These are phyloP conservation scores for Testicularia cyperi DNA, from an alignment of 1,284 basidiomycete genomes.

Conservation along the genomic window DNA sequence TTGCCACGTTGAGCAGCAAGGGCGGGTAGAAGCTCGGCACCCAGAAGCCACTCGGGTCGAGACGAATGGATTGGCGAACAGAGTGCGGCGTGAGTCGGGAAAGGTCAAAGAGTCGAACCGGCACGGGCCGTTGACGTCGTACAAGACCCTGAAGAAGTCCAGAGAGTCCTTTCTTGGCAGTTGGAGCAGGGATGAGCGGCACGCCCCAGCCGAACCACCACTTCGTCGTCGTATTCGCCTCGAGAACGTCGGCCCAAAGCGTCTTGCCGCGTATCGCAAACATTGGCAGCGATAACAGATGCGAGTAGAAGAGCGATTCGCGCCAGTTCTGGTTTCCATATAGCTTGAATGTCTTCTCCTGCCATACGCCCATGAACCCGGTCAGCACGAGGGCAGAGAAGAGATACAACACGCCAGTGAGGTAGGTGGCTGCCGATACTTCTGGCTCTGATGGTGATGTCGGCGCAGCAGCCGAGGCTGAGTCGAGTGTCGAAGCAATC, in stretches of 20 bases:
- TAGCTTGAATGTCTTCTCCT: constrained; percentile 75
- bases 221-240: constrained; percentile 39
- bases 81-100: constrained; percentile 38
- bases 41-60: constrained; percentile 27
- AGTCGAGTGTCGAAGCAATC: constrained; percentile 75
- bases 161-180: constrained; percentile 65
- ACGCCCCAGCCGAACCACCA: constrained; percentile 39
- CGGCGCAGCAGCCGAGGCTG: constrained; percentile 41
- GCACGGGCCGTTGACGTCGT: constrained; percentile 62
- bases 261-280: constrained; percentile 62
- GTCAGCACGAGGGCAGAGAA: constrained; percentile 76
- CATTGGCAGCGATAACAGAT: constrained; percentile 71
- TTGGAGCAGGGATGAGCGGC: not conserved
- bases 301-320: constrained; percentile 82
- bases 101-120: constrained; percentile 53
- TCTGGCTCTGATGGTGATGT: not conserved
- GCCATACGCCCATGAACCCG: constrained; percentile 79
- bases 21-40: constrained; percentile 71
- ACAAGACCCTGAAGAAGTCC: constrained; percentile 49
- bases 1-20: constrained; percentile 73
- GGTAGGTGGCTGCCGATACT: constrained; percentile 63
- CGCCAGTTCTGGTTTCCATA: constrained; percentile 76
- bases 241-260: constrained; percentile 14
- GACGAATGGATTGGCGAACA: not conserved
- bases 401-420: constrained; percentile 74